phyloP scores from a whole-genome alignment of 1,284 basidiomycete genomes.

The Retiboletus flavoniger region DNA sequence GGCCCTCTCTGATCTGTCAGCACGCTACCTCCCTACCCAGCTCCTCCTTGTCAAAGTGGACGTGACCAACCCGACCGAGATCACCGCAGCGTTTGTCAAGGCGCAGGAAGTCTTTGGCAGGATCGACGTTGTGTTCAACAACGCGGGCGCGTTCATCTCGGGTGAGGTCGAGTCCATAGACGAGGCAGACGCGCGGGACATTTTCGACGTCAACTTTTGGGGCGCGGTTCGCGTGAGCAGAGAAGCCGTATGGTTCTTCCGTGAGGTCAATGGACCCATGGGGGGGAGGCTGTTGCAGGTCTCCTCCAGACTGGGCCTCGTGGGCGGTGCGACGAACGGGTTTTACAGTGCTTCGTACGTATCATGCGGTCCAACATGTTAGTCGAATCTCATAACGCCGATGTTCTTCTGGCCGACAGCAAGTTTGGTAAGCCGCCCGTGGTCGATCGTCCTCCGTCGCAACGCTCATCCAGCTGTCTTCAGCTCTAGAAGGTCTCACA shows the following conservation, averaged over 20 bases:
- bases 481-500: constrained; percentile 32
- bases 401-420: constrained; percentile 7
- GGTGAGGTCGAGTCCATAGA: constrained; percentile 23
- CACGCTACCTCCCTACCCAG: constrained; percentile 27
- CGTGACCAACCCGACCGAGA: constrained; percentile 31
- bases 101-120: constrained; percentile 38
- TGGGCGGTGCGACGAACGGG: constrained; percentile 4
- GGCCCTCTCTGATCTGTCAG: constrained; percentile 29
- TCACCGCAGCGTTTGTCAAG: constrained; percentile 35
- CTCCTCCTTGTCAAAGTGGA: constrained; percentile 43
- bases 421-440: constrained; percentile 21
- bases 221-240: constrained; percentile 31
- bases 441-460: neutral
- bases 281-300: constrained; percentile 38
- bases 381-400: neutral
- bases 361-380: neutral
- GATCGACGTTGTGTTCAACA: constrained; percentile 45
- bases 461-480: neutral
- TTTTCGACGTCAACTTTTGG: constrained; percentile 41
- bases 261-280: constrained; percentile 37
- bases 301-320: constrained; percentile 27
- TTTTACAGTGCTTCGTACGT: constrained; percentile 32
- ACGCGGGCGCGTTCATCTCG: constrained; percentile 15
- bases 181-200: constrained; percentile 27
- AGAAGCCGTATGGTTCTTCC: constrained; percentile 36